A percentile compares a stretch with the other conserved stretches of the same genome.
Evolutionary conservation across 306 rosid genomes (phyloP).

Genomic region (Rosa persica): DNA sequence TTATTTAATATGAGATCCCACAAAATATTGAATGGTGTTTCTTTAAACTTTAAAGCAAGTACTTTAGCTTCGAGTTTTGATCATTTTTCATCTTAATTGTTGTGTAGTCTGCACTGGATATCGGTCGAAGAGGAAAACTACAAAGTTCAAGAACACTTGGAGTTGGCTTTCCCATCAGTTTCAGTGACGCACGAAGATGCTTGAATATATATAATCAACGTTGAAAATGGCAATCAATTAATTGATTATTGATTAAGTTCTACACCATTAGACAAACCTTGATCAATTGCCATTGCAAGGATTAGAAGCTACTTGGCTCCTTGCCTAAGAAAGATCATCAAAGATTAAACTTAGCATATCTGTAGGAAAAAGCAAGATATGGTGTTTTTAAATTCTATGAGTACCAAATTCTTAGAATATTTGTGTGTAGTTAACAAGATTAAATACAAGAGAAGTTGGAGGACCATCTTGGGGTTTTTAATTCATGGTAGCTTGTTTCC

Average conservation of each 20-base stretch:
- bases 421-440: neutral
- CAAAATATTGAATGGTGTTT: neutral
- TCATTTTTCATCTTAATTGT: neutral
- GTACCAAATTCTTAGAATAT: constrained; percentile 6
- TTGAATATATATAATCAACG: neutral
- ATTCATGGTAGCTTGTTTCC: neutral
- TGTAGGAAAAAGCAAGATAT: neutral
- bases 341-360: neutral
- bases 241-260: neutral
- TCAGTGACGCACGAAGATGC: neutral
- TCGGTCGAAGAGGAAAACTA: neutral
- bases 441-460: neutral
- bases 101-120: neutral
- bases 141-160: neutral
- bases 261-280: constrained; percentile 1
- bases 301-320: neutral
- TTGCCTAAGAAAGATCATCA: neutral
- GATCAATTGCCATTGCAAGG: neutral
- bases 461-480: neutral
- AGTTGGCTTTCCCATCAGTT: constrained; percentile 3
- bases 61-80: neutral
- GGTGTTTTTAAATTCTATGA: neutral
- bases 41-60: neutral
- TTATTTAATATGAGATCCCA: neutral
- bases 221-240: neutral